These are phyloP conservation scores for Cadophora sp. DNA, from an alignment of 2,329 filamentous ascomycete genomes.

Conservation along the genomic window DNA sequence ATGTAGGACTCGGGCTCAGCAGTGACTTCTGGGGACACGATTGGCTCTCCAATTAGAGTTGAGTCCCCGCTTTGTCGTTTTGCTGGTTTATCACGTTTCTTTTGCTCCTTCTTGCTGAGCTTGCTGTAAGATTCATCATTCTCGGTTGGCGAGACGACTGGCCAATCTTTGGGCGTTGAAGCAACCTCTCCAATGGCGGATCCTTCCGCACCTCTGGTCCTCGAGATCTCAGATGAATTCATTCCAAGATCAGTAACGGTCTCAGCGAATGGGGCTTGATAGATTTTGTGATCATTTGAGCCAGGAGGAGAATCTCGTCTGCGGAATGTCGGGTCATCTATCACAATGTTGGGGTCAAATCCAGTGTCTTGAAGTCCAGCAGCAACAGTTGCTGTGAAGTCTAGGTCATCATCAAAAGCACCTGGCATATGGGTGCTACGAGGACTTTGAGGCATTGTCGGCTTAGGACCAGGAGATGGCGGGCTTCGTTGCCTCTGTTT, in stretches of 20 bases:
- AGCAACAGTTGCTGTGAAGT: conserved; percentile 73
- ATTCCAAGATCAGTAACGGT: conserved; percentile 52
- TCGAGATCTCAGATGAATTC: conserved; percentile 27
- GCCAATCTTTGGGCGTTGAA: conserved; percentile 50
- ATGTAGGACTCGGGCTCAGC: conserved; percentile 41
- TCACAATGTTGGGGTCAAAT: conserved; percentile 74
- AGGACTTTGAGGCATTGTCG: conserved; percentile 45
- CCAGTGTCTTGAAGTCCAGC: conserved; percentile 73
- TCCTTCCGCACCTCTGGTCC: conserved; percentile 42
- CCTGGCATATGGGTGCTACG: conserved; percentile 62
- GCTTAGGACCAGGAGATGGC: conserved; percentile 64
- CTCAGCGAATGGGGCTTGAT: conserved; percentile 57
- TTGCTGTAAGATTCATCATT: conserved; percentile 42
- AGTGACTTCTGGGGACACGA: conserved; percentile 25
- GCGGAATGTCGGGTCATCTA: conserved; percentile 68
- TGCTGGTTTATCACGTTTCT: conserved; percentile 52
- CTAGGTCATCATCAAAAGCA: conserved; percentile 69
- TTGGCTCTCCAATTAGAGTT: conserved; percentile 29
- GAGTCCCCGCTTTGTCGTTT: conserved; percentile 37
- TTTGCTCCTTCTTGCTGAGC: conserved; percentile 49
- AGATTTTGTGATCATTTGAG: conserved; percentile 57
- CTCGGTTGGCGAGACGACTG: conserved; percentile 44
- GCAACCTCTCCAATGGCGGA: conserved; percentile 56
- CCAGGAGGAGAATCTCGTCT: conserved; percentile 68
- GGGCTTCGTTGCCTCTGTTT: conserved; percentile 46